Evolutionary conservation across 108 stramenopile species (phyloP).

Genomic region (Skeletonema costatum): DNA sequence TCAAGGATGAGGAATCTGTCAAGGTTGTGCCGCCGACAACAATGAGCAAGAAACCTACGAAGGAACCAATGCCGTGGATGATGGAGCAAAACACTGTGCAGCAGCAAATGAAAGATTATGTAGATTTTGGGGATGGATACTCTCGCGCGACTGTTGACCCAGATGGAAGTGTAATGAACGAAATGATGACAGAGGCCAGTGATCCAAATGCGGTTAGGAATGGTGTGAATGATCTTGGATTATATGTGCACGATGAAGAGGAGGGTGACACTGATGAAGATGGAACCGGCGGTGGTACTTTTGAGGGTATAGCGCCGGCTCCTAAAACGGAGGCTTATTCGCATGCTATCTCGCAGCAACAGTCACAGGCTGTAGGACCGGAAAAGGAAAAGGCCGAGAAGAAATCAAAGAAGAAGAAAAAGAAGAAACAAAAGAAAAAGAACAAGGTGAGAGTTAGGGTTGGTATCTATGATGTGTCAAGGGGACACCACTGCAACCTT

Average conservation of each 20-base stretch:
- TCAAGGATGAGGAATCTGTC: conserved; percentile 12
- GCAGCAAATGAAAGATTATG: conserved; percentile 4
- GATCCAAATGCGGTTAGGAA: neutral
- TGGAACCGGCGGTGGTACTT: neutral
- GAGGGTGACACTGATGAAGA: conserved; percentile 6
- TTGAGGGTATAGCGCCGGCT: conserved; percentile 1
- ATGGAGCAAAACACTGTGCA: conserved; percentile 3
- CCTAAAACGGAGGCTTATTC: conserved; percentile 16
- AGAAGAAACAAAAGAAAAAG: conserved; percentile 1
- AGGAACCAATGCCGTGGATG: neutral
- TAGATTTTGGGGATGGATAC: neutral
- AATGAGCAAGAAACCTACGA: neutral
- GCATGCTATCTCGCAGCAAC: neutral
- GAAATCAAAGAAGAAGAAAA: conserved; percentile 2
- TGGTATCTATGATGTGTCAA: neutral
- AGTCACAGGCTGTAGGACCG: neutral
- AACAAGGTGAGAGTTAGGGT: conserved; percentile 9
- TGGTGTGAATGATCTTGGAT: neutral
- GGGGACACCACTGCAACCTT: neutral
- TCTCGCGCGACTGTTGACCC: conserved; percentile 14
- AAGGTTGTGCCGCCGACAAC: neutral
- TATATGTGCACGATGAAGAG: neutral
- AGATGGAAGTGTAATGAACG: conserved; percentile 10
- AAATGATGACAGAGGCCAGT: conserved; percentile 23
- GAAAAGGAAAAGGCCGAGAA: conserved; percentile 6